Evolutionary conservation across 805 yeast genomes (phyloP).

Genomic region (Wickerhamomyces rabaulensis): DNA sequence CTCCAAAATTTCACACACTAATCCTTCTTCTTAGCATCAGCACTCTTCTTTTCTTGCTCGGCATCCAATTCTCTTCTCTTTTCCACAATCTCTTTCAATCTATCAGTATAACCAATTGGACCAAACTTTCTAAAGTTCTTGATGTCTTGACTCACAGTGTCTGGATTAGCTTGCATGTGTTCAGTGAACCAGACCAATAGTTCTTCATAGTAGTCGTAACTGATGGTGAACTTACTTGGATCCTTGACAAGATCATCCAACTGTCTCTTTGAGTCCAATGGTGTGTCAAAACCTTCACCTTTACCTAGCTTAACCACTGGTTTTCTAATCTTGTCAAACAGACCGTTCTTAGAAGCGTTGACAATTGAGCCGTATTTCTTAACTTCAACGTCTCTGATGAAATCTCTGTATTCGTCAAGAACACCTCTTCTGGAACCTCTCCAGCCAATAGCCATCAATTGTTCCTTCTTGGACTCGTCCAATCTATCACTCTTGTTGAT

Average conservation of each 20-base stretch:
- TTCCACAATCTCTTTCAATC: slow-evolving; percentile 28
- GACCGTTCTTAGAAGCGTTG: slow-evolving; percentile 69
- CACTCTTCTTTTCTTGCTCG: slow-evolving; percentile 1
- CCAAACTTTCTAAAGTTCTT: slow-evolving; percentile 68
- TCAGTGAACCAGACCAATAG: slow-evolving; percentile 42
- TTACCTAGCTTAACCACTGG: slow-evolving; percentile 59
- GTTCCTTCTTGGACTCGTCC: slow-evolving; percentile 29
- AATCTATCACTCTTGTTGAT: slow-evolving; percentile 30
- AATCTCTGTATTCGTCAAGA: slow-evolving; percentile 63
- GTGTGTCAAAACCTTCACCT: slow-evolving; percentile 80
- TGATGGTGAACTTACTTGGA: slow-evolving; percentile 45
- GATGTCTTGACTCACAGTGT: slow-evolving; percentile 37
- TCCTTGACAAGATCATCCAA: slow-evolving; percentile 34
- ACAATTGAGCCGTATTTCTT: slow-evolving; percentile 70
- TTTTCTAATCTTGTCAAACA: slow-evolving; percentile 49
- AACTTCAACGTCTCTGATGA: slow-evolving; percentile 58
- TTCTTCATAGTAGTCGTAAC: slow-evolving; percentile 48
- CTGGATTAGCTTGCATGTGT: slow-evolving; percentile 29
- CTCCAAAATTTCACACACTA: too few species aligned
- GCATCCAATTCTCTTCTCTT: slow-evolving; percentile 14
- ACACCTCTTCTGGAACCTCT: slow-evolving; percentile 82
- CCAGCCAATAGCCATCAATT: slow-evolving; percentile 77
- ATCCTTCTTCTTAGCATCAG: slow-evolving; percentile 11
- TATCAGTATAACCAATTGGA: slow-evolving; percentile 43
- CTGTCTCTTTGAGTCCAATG: slow-evolving; percentile 32